Base-by-base conservation (phyloP, 257 asterid genomes). In the Ligustrum vulgare region DNA sequence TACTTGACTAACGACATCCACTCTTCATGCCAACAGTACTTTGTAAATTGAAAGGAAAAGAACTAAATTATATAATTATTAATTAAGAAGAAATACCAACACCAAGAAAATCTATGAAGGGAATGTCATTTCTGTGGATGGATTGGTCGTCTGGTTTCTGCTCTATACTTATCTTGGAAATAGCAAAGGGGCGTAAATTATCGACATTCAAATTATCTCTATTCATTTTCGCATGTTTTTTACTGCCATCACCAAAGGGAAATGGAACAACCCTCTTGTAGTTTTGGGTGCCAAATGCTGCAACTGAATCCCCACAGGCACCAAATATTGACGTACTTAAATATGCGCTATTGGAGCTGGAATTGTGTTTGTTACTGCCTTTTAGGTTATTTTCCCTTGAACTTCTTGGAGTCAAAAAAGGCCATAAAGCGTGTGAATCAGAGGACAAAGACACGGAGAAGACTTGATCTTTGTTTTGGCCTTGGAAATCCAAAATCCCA, bases 41-140 rank as follows among this genome's bases (percentile, higher is more conserved):
- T 70, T 20, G 47, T 9, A 13, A 66, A 78, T 4, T 33, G 34
- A 70, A 60, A 66, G 70, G 51, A 34, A 72, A 60, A 72, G 74
- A 69, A 20, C 4, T 32, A n/a, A 12, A 35, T 33, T 54, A 56
- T 28, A 72, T 25, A 69, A 66, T 70, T 68, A 77, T 86, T 84
- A 83, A 77, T 86, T 84, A 83, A 75, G 93, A 88, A 71, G 96
- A 87, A 37, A 82, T 86, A 39, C 97, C 98, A 66, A 93, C 97
- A 54, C 98, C 98, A 81, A 93, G 98, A 86, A 93, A 93, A 87
- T 93, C 98, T 51, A 93, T 93, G 87, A 93, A 92, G 47, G 96
- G 92, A 49, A 87, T 86, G 67, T 83, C 90, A 39, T 87, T 85
- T 82, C 80, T 88, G 65, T 74, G 80, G 18, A 70, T 62, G 16